Base-by-base conservation (phyloP, 2,329 filamentous ascomycete species). In the Nigrospora oryzae region DNA sequence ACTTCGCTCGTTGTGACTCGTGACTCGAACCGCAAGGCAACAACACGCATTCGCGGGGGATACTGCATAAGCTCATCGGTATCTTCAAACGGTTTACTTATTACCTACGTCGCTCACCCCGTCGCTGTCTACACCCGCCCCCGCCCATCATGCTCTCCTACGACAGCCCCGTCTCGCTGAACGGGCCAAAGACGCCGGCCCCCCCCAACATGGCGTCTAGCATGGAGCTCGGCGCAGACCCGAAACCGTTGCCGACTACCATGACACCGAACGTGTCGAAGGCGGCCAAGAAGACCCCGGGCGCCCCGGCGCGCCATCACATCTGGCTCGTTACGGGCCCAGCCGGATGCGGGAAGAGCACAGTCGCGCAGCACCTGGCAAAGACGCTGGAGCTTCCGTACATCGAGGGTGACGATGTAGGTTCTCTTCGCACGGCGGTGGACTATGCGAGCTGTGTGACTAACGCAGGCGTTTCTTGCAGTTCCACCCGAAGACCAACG, bases 251-350 rank as follows among this genome's bases (percentile, higher is more conserved):
- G 48, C 50, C 55, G 56, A 51, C 57, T n/a, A 58, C 56, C 38
- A 55, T 58, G 47, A 47, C 50, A 13, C 56, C 63, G 5, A 53
- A 55, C 40, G 51, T 59, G 28, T 49, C 60, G 41, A 62, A 60
- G 46, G 50, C 57, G 28, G 50, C 59, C 28, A 56, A 53, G 42
- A 56, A 54, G 38, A 50, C 57, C 28, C 53, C 56, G 37, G 31
- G 51, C 30, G 47, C 49, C 23, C 55, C 61, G 44, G 62, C 63
- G 46, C 62, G 70, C 46, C 81, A 83, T 56, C 85, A 89, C 63
- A 88, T 90, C 59, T 90, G 84, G 84, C 73, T 90, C 47, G 79
- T 90, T 42, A 89, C 84, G 2, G 86, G 86, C 28, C 86, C 86
- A 42, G 85, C 86, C 37, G 86, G 86, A 28, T 88, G 83, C 58